A percentile compares a stretch with the other conserved stretches of the same genome.
These are phyloP conservation scores for Abrus precatorius DNA, from an alignment of 306 rosid genomes.

Conservation along the genomic window DNA sequence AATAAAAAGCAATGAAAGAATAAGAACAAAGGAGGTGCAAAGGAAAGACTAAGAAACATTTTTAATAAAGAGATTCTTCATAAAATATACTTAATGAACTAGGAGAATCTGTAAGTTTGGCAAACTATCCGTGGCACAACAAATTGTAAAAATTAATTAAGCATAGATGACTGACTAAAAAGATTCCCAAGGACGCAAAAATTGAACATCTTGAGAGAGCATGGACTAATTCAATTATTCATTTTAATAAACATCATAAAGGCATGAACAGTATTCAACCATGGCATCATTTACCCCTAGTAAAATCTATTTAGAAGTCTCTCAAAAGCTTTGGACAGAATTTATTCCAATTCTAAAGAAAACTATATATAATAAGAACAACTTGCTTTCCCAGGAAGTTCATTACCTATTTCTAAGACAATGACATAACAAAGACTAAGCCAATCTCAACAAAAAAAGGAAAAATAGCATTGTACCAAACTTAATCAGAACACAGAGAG, in stretches of 20 bases:
- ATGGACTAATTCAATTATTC: neutral
- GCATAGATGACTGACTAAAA: constrained; percentile 18
- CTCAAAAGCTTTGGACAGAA: constrained; percentile 5
- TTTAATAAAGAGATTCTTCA: constrained; percentile 46
- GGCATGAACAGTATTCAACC: constrained; percentile 11
- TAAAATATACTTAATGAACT: constrained; percentile 45
- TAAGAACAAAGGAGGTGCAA: constrained; percentile 54
- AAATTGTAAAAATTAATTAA: constrained; percentile 16
- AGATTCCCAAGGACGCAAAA: constrained; percentile 29
- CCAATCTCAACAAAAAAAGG: neutral
- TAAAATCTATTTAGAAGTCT: constrained; percentile 11
- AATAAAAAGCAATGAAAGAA: constrained; percentile 40
- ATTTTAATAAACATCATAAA: constrained; percentile 8
- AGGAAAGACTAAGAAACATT: constrained; percentile 23
- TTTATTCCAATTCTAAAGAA: constrained; percentile 1
- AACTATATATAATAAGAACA: neutral
- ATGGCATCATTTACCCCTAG: neutral
- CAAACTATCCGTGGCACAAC: constrained; percentile 19
- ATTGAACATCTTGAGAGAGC: constrained; percentile 19
- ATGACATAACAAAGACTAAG: neutral
- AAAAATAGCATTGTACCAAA: neutral
- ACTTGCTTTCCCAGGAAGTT: neutral
- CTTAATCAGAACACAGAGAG: neutral
- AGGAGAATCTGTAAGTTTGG: constrained; percentile 45
- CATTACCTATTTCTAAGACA: constrained; percentile 21